A percentile compares a stretch with the other conserved stretches of the same genome.
phyloP scores from a whole-genome alignment of 257 asterid genomes.

The Salvia splendens region DNA sequence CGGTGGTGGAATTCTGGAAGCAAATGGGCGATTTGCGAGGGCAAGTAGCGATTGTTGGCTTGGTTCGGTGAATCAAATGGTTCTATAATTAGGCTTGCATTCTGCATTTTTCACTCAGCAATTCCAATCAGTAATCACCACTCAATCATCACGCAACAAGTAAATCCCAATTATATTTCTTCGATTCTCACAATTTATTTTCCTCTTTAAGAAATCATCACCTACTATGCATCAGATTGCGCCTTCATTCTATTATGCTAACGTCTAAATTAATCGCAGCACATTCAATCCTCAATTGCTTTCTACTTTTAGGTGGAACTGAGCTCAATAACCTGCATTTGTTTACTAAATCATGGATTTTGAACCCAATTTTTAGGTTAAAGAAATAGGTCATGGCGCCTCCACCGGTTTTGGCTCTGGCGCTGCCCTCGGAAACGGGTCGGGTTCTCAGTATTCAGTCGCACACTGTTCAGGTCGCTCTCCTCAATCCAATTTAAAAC shows the following conservation, averaged over 20 bases:
- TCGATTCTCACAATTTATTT: not conserved
- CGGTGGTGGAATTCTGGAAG: too few relatives aligned
- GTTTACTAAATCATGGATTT: slow-evolving; percentile 14
- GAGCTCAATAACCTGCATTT: slow-evolving; percentile 1
- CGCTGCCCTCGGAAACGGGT: slow-evolving; percentile 84
- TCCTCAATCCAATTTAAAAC: slow-evolving; percentile 8
- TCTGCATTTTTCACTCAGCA: too few relatives aligned
- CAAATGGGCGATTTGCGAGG: too few relatives aligned
- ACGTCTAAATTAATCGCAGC: slow-evolving; percentile 25
- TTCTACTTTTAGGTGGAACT: slow-evolving; percentile 42
- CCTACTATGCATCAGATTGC: not conserved
- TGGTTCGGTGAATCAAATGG: too few relatives aligned
- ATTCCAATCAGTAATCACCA: too few relatives aligned
- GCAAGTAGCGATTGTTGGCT: too few relatives aligned
- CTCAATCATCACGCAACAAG: slow-evolving; percentile 10
- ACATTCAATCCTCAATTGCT: slow-evolving; percentile 29
- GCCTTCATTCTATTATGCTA: slow-evolving; percentile 38
- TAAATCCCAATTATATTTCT: not conserved
- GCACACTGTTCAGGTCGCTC: slow-evolving; percentile 89
- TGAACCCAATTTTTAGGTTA: slow-evolving; percentile 39
- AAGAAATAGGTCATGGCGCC: slow-evolving; percentile 63
- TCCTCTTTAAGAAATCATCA: not conserved
- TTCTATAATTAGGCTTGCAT: too few relatives aligned
- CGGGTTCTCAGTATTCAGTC: slow-evolving; percentile 96
- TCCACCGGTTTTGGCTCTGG: slow-evolving; percentile 85